Conservation (phyloP, 345 rosid genomes). For the Corchorus capsularis region DNA sequence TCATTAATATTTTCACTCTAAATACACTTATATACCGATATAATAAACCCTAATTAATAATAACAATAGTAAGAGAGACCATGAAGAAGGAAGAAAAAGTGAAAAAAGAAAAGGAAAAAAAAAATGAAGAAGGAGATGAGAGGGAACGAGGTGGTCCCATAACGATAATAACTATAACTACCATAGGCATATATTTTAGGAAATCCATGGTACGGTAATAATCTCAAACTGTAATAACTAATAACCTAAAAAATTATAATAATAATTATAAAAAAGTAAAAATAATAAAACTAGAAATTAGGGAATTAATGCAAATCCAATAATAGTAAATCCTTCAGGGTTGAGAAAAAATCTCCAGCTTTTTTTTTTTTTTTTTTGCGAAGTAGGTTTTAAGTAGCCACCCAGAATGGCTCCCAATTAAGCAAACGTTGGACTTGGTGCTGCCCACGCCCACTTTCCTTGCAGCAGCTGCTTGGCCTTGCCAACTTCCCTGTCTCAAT, state of each 20-base stretch:
- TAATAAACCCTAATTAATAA: no score
- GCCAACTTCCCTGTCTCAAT: slow-evolving; percentile 37
- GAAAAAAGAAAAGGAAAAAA: background rate
- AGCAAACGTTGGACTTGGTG: slow-evolving; percentile 47
- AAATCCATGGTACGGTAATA: slow-evolving; percentile 20
- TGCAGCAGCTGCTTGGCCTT: slow-evolving; percentile 60
- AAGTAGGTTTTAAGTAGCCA: slow-evolving; percentile 40
- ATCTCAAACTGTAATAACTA: slow-evolving; percentile 21
- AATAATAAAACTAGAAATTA: background rate
- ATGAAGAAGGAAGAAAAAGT: background rate
- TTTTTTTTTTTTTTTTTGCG: background rate
- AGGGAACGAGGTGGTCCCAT: slow-evolving; percentile 16
- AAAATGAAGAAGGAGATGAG: background rate
- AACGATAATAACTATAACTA: slow-evolving; percentile 45
- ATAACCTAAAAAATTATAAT: background rate
- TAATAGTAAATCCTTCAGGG: background rate
- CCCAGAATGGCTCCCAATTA: slow-evolving; percentile 55
- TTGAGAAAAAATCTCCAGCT: background rate
- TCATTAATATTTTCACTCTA: no score
- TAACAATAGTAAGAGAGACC: no score
- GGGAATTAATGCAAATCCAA: no score
- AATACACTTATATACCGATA: no score
- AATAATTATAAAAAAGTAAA: background rate
- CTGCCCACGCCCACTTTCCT: slow-evolving; percentile 47
- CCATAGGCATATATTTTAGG: slow-evolving; percentile 26